These are phyloP conservation scores for Phytophthora citrophthora DNA, from an alignment of 352 stramenopile genomes.

Conservation along the genomic window DNA sequence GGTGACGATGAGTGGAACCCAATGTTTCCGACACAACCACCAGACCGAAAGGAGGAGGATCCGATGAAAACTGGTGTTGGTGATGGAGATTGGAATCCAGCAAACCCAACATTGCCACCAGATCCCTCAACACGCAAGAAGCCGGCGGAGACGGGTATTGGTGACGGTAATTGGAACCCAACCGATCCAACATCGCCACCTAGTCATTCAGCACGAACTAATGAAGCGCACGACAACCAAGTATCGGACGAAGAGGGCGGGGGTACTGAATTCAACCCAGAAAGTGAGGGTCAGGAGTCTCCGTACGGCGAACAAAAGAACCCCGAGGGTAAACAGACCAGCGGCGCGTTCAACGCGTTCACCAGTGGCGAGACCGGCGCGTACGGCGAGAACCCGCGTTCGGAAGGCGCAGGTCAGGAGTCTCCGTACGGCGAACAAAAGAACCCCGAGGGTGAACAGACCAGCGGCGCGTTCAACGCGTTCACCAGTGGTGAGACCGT, in stretches of 20 bases:
- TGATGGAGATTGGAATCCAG: no score
- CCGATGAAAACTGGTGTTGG: no score
- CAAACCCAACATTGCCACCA: no score
- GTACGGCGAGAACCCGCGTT: not conserved
- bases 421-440: not conserved
- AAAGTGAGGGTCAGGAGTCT: not conserved
- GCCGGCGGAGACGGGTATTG: no score
- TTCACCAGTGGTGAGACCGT: not conserved
- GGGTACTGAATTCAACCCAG: not conserved
- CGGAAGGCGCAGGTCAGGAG: not conserved
- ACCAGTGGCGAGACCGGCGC: not conserved
- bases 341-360: constrained; percentile 3
- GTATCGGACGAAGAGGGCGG: no score
- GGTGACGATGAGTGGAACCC: no score
- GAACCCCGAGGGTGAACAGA: not conserved
- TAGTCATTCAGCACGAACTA: no score
- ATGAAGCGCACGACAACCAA: no score
- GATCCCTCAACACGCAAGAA: no score
- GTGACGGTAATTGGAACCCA: not conserved
- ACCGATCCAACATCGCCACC: not conserved
- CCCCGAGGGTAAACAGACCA: not conserved
- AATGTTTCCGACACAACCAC: no score
- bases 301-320: not conserved
- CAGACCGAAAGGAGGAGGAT: no score
- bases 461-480: constrained; percentile 5